Conservation (phyloP, 2,329 filamentous ascomycete genomes). For the Cordyceps cateniannulata region DNA sequence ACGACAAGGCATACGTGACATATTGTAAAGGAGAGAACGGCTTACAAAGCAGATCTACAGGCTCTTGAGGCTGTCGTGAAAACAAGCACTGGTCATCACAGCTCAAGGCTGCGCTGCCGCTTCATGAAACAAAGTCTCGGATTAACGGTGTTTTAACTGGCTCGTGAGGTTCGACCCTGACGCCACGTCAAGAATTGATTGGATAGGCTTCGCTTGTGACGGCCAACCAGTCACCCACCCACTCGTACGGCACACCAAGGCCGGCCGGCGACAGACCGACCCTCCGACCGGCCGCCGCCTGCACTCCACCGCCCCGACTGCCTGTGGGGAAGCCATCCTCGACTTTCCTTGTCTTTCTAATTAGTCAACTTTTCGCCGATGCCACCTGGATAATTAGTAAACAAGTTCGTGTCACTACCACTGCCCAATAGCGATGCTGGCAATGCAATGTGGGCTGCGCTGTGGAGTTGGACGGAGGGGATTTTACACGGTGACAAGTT, state of each 20-base stretch:
- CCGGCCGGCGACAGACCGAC: not conserved
- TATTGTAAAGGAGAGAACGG: not conserved
- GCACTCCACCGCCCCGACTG: not conserved
- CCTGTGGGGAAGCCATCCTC: not conserved
- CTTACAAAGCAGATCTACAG: not conserved
- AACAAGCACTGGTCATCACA: not conserved
- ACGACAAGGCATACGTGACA: not conserved
- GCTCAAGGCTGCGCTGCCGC: not conserved
- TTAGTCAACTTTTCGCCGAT: not conserved
- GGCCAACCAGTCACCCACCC: too few species aligned
- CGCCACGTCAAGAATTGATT: not conserved
- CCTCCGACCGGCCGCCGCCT: not conserved
- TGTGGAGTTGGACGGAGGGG: not conserved
- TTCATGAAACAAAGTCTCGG: not conserved
- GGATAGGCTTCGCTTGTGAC: not conserved
- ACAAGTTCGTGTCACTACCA: not conserved
- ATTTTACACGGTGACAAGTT: not conserved
- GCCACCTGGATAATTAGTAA: conserved; percentile 1
- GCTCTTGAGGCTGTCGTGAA: not conserved
- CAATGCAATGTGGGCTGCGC: not conserved
- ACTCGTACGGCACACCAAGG: not conserved
- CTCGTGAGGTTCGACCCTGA: not conserved
- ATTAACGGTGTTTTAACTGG: too few species aligned
- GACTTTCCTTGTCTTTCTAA: not conserved
- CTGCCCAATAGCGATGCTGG: not conserved